Conservation (phyloP, 345 rosid species). For the Hibiscus syriacus region DNA sequence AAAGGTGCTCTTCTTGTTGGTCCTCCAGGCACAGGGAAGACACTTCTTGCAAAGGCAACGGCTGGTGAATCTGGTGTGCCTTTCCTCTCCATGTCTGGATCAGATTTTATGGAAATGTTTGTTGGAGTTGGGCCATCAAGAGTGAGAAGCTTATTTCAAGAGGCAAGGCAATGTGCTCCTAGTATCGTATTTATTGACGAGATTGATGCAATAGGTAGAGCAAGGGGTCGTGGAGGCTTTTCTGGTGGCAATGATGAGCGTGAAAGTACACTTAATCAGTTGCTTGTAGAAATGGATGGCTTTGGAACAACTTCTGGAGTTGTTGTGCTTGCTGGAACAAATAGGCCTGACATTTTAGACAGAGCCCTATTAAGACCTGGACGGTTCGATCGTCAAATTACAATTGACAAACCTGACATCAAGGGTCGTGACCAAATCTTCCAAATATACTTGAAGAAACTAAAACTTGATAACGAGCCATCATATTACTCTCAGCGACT, state of each 20-base stretch:
- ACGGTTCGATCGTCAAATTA: constrained; percentile 43
- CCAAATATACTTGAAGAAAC: constrained; percentile 39
- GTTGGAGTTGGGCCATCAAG: constrained; percentile 55
- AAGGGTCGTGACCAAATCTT: constrained; percentile 47
- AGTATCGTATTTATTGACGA: constrained; percentile 49
- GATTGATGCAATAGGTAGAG: constrained; percentile 46
- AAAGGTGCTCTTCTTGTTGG: constrained; percentile 53
- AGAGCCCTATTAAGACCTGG: constrained; percentile 50
- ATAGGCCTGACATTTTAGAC: constrained; percentile 44
- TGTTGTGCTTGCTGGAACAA: constrained; percentile 49
- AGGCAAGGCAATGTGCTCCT: constrained; percentile 44
- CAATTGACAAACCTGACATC: constrained; percentile 45
- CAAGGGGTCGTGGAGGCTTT: constrained; percentile 49
- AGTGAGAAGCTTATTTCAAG: constrained; percentile 49
- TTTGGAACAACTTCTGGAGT: constrained; percentile 52
- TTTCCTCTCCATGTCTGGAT: constrained; percentile 42
- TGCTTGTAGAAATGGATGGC: constrained; percentile 61
- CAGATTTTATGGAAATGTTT: constrained; percentile 52
- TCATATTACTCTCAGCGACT: constrained; percentile 40
- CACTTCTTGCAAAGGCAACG: constrained; percentile 54
- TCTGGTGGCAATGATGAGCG: constrained; percentile 46
- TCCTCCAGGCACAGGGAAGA: constrained; percentile 54
- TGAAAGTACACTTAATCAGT: constrained; percentile 49
- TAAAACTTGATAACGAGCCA: constrained; percentile 42
- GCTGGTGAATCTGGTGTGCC: constrained; percentile 50